A percentile compares a stretch with the other conserved stretches of the same genome.
These are phyloP conservation scores for Amanita fuliginea DNA, from an alignment of 768 basidiomycete genomes.

Conservation along the genomic window DNA sequence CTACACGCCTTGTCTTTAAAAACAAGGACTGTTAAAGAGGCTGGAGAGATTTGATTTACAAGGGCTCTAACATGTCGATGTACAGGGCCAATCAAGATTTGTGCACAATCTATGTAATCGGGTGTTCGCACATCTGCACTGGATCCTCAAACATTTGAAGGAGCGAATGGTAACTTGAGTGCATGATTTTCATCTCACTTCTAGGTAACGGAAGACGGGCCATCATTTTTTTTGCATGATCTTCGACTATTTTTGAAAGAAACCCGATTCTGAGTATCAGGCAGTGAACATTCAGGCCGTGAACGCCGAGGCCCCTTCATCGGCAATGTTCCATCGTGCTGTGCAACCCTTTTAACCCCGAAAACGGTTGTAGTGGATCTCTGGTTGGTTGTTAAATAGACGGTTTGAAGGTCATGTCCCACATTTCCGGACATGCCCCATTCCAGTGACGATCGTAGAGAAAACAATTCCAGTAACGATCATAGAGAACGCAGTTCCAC, in stretches of 20 bases:
- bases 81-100: not conserved
- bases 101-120: not conserved
- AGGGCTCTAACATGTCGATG: not conserved
- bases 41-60: not conserved
- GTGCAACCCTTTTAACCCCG: not conserved
- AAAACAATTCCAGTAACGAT: conserved; percentile 24
- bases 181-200: not conserved
- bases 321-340: conserved; percentile 2
- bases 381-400: conserved; percentile 1
- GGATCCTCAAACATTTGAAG: not conserved
- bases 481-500: conserved; percentile 26
- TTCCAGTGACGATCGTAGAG: conserved; percentile 16
- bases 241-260: not conserved
- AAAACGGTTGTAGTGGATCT: not conserved
- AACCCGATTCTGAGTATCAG: not conserved
- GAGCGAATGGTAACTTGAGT: not conserved
- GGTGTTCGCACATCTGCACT: not conserved
- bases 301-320: conserved; percentile 3
- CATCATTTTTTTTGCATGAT: conserved; percentile 1
- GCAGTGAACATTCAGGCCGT: conserved; percentile 2
- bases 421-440: conserved; percentile 10
- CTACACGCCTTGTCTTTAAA: conserved; percentile 71
- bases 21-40: conserved; percentile 57
- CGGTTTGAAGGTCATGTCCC: not conserved
- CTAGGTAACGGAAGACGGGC: not conserved